Evolutionary conservation across 306 rosid genomes (phyloP).

Genomic region (Trifolium pratense): DNA sequence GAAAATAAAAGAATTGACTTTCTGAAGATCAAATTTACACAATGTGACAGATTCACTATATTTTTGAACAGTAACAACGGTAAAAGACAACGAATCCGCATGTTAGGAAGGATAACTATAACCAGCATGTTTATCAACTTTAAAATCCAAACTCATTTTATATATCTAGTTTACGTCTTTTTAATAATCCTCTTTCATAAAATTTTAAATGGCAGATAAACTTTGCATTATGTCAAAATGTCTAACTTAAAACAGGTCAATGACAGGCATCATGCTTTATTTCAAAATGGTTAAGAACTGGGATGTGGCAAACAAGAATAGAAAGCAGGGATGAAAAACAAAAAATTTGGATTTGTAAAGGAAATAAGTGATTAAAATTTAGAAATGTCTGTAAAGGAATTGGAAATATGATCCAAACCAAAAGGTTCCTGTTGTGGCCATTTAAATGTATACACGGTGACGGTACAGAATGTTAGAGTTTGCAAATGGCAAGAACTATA

Average conservation of each 20-base stretch:
- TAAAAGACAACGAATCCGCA: neutral
- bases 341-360: neutral
- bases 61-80: neutral
- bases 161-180: neutral
- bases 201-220: neutral
- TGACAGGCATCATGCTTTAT: neutral
- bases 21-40: neutral
- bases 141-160: neutral
- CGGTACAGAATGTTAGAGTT: neutral
- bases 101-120: too few relatives aligned
- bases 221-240: neutral
- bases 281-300: slow-evolving; percentile 12
- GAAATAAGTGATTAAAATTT: slow-evolving; percentile 1
- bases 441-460: neutral
- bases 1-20: neutral
- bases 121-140: neutral
- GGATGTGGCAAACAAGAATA: neutral
- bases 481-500: too few relatives aligned
- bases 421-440: neutral
- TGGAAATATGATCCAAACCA: neutral
- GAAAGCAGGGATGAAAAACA: slow-evolving; percentile 5
- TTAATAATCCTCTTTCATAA: slow-evolving; percentile 1
- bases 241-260: neutral
- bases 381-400: neutral
- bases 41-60: neutral